These are phyloP conservation scores for Vigna unguiculata DNA, from an alignment of 306 rosid species.

Conservation along the genomic window DNA sequence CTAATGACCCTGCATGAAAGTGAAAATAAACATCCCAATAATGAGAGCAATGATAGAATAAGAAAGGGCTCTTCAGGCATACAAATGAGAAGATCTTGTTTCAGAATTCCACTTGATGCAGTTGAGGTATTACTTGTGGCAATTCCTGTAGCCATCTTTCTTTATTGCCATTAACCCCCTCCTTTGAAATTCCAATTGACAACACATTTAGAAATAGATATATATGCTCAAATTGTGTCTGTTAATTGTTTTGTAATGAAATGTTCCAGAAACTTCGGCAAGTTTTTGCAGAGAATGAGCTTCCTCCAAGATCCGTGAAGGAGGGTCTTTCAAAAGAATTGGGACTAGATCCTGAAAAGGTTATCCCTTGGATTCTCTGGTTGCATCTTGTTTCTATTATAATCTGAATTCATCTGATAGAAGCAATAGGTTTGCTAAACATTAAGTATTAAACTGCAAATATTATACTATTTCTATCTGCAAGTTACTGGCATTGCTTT, in stretches of 20 bases:
- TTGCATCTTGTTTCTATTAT: constrained; percentile 28
- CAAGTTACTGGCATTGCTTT: constrained; percentile 20
- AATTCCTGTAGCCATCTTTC: constrained; percentile 35
- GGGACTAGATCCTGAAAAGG: constrained; percentile 86
- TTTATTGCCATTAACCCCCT: neutral
- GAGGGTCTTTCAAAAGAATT: constrained; percentile 78
- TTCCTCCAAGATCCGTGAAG: constrained; percentile 75
- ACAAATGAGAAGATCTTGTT: constrained; percentile 46
- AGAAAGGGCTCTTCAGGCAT: constrained; percentile 41
- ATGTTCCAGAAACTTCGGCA: constrained; percentile 80
- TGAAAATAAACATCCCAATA: constrained; percentile 52
- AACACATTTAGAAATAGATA: constrained; percentile 3
- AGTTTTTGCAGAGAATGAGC: constrained; percentile 86
- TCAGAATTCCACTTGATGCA: constrained; percentile 75
- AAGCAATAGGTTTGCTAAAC: neutral
- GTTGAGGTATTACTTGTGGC: constrained; percentile 66
- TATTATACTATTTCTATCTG: constrained; percentile 10
- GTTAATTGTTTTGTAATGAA: constrained; percentile 36
- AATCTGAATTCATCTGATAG: neutral
- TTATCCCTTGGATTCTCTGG: constrained; percentile 38
- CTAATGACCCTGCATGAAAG: constrained; percentile 83
- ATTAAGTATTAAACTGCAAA: constrained; percentile 25
- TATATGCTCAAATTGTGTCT: constrained; percentile 24
- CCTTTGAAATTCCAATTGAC: constrained; percentile 13
- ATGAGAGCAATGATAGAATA: constrained; percentile 22